Conservation (phyloP, 2,329 filamentous ascomycete species). For the Aspergillus clavatus region DNA sequence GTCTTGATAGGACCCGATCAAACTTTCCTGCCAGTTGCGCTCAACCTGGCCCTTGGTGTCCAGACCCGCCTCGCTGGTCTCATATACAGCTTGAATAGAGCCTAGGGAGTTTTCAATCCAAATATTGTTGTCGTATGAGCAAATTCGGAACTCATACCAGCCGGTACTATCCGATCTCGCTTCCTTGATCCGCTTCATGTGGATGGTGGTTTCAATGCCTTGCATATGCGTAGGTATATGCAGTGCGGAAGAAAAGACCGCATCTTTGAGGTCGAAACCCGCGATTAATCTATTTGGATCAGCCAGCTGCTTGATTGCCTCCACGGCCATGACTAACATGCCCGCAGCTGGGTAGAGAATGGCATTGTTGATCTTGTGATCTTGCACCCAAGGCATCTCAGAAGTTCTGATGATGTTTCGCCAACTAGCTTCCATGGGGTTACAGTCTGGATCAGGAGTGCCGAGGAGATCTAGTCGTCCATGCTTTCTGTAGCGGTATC, state of each 20-base stretch:
- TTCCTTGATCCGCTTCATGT: neutral
- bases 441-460: conserved; percentile 11
- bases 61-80: neutral
- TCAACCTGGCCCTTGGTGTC: conserved; percentile 1
- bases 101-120: conserved; percentile 5
- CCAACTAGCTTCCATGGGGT: conserved; percentile 34
- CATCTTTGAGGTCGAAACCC: conserved; percentile 4
- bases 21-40: neutral
- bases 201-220: conserved; percentile 2
- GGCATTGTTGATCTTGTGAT: conserved; percentile 33
- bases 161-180: neutral
- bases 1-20: neutral
- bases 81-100: neutral
- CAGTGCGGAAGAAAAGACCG: conserved; percentile 1
- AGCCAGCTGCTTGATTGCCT: conserved; percentile 10
- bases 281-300: neutral
- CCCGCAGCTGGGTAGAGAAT: neutral
- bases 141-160: conserved; percentile 5
- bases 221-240: neutral
- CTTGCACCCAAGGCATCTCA: conserved; percentile 38
- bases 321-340: neutral
- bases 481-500: conserved; percentile 14
- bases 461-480: conserved; percentile 14
- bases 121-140: conserved; percentile 3
- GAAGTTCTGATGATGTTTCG: conserved; percentile 39